Percentiles rank a stretch among this genome's conserved stretches.
These are phyloP conservation scores for Mycena galopus DNA, from an alignment of 768 basidiomycete species.

Conservation along the genomic window DNA sequence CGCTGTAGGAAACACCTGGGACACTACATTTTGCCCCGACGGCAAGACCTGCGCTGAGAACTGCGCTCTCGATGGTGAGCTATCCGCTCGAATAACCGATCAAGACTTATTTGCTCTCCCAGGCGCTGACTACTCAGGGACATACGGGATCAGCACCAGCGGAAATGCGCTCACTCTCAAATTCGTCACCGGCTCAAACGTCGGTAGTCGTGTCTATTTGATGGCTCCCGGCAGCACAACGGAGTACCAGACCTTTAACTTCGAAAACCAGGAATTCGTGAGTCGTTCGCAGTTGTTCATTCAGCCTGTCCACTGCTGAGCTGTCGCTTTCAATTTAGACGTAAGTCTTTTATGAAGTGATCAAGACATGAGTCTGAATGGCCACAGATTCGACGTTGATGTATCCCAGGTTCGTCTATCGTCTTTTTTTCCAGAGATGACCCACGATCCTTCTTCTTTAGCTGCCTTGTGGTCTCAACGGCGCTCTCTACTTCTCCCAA, in stretches of 20 bases:
- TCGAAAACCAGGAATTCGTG: slow-evolving; percentile 66
- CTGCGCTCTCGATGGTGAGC: slow-evolving; percentile 53
- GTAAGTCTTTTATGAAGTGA: background rate
- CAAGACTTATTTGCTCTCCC: slow-evolving; percentile 2
- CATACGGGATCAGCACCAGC: slow-evolving; percentile 64
- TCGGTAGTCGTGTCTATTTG: slow-evolving; percentile 62
- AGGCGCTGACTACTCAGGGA: slow-evolving; percentile 59
- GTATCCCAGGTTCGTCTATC: slow-evolving; percentile 52
- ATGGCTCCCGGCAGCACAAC: slow-evolving; percentile 57
- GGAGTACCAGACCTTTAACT: slow-evolving; percentile 64
- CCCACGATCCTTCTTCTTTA: background rate
- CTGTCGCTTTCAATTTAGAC: background rate
- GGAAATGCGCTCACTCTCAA: slow-evolving; percentile 61
- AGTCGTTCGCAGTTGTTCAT: background rate
- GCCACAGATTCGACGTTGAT: slow-evolving; percentile 66
- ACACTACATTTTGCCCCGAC: slow-evolving; percentile 64
- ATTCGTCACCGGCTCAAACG: slow-evolving; percentile 55
- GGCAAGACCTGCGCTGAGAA: slow-evolving; percentile 58
- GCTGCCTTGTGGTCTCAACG: slow-evolving; percentile 71
- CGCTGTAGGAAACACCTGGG: slow-evolving; percentile 58
- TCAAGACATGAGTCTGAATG: background rate
- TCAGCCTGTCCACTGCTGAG: background rate
- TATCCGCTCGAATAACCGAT: background rate
- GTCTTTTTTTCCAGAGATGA: background rate
- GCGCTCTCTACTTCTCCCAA: slow-evolving; percentile 69